phyloP scores from a whole-genome alignment of 2,329 filamentous ascomycete species.

The Aspergillus ustus region DNA sequence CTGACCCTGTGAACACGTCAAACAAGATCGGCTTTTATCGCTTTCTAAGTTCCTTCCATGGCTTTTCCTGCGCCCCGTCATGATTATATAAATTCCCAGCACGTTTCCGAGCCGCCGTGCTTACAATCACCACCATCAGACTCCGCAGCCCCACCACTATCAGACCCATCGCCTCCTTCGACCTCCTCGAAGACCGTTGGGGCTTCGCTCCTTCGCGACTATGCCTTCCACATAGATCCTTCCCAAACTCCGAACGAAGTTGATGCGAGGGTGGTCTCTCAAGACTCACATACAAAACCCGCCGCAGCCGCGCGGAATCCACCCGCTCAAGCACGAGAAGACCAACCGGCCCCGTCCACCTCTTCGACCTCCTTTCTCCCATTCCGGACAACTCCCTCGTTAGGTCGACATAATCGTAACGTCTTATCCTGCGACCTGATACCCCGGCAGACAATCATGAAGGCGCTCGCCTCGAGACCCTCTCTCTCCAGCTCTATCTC shows the following conservation, averaged over 20 bases:
- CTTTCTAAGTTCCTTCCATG: constrained; percentile 22
- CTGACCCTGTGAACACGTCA: constrained; percentile 6
- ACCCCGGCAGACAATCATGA: constrained; percentile 80
- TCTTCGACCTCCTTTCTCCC: constrained; percentile 38
- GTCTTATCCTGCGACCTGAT: constrained; percentile 67
- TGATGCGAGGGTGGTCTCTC: constrained; percentile 27
- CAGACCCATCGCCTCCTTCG: constrained; percentile 32
- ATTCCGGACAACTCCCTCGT: constrained; percentile 41
- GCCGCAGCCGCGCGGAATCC: constrained; percentile 24
- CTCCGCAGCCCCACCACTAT: constrained; percentile 28
- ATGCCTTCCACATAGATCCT: constrained; percentile 49
- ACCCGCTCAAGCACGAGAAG: constrained; percentile 31
- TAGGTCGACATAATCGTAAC: constrained; percentile 50
- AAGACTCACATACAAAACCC: constrained; percentile 25
- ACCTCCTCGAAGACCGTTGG: constrained; percentile 36
- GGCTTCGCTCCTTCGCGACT: constrained; percentile 48
- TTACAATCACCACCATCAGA: constrained; percentile 26
- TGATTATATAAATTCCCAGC: constrained; percentile 23
- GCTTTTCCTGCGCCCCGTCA: constrained; percentile 24
- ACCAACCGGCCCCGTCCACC: constrained; percentile 30
- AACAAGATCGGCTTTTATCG: not conserved
- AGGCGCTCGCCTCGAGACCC: constrained; percentile 71
- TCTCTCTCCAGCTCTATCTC: constrained; percentile 56
- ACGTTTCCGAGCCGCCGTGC: constrained; percentile 18
- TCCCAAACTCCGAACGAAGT: constrained; percentile 44